These are phyloP conservation scores for Gillenia trifoliata DNA, from an alignment of 306 rosid genomes.

Conservation along the genomic window DNA sequence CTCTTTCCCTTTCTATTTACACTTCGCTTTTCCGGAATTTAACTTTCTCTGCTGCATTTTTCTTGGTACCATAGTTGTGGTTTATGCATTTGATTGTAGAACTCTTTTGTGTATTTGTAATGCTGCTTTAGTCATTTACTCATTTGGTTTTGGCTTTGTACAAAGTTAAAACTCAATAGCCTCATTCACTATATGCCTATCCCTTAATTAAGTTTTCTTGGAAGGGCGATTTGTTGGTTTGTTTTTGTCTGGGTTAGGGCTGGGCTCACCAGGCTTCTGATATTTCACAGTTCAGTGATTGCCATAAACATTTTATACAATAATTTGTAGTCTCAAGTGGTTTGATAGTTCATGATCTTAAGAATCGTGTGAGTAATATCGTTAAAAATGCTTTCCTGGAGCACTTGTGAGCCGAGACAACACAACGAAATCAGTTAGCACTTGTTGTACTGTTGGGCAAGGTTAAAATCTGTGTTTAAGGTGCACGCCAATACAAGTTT, in stretches of 20 bases:
- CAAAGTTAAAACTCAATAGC: not conserved
- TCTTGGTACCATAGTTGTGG: not conserved
- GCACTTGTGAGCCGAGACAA: not conserved
- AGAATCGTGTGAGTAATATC: not conserved
- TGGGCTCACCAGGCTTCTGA: not conserved
- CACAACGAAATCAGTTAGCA: not conserved
- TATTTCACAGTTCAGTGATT: not conserved
- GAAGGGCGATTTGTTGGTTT: not conserved
- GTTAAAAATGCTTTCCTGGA: not conserved
- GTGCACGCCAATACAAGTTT: not conserved
- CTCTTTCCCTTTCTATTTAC: constrained; percentile 4
- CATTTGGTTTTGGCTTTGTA: constrained; percentile 3
- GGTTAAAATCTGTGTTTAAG: not conserved
- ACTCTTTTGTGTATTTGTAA: not conserved
- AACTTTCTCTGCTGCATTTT: not conserved
- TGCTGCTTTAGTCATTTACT: constrained; percentile 5
- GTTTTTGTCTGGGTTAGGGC: not conserved
- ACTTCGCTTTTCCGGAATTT: not conserved
- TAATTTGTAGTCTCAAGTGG: not conserved
- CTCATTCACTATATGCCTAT: not conserved
- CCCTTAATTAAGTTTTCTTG: not conserved
- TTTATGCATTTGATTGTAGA: not conserved
- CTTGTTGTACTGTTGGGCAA: not conserved
- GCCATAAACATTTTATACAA: not conserved
- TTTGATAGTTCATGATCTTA: not conserved